Evolutionary conservation across 1,139 yeast species (phyloP), one percentile per base, ranked within the genome.

Genomic region (Yamadazyma jaroonii): DNA sequence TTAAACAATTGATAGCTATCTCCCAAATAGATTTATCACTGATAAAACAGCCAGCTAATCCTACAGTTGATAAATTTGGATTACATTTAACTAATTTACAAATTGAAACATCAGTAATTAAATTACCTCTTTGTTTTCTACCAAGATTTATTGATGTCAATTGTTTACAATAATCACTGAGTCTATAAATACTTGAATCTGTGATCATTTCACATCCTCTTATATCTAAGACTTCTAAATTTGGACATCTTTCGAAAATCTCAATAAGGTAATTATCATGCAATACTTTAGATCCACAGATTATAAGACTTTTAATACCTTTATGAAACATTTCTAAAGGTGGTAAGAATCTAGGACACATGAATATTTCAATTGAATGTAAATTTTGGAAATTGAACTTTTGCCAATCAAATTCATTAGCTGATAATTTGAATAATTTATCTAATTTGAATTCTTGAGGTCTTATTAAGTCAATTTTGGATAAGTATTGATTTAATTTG

Each of bases 41-140:
- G 21, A 90, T 72, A 39, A 76, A 69, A 57, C 96, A 87, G 6
- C 97, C 97, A 0, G 97, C 96, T 11, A 88, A 62, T 0, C 97
- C 97, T 34, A 90, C 67, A 0, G 97, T 89, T 34, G 68, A 68
- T 30, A 89, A 62, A 10, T 67, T 57, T 3, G 78, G 72, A 46
- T 72, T 68, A 49, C 77, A 77, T 31, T 68, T 67, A 6, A 81
- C 76, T 24, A 90, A 62, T 15, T 74, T 72, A 12, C 76, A 64
- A 28, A 89, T 60, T 10, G 94, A 77, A 30, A 74, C 65, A 63
- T 88, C 94, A 3, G 96, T 84, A 32, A 90, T 77, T 28, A 75
- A 59, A 34, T 77, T 74, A 11, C 94, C 88, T 40, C 74, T 73
- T 25, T 74, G 65, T 42, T 87, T 90, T 43, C 97, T 75, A 11